Evolutionary conservation across 2,329 filamentous ascomycete species (phyloP).

Genomic region (Epicoccum nigrum): DNA sequence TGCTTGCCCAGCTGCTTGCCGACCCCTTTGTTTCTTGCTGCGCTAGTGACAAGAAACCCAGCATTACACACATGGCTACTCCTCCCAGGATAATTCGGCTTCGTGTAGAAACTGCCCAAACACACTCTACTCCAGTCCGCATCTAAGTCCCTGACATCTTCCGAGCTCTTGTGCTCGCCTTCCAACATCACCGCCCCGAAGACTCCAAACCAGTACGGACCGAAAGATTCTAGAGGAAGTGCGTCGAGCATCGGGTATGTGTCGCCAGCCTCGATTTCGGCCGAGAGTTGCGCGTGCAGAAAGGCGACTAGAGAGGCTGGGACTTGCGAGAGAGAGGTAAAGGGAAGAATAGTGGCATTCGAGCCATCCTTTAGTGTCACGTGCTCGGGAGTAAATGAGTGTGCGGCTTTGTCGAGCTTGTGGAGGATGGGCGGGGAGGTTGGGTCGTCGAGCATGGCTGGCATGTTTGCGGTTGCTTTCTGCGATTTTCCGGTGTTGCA

Average conservation of each 20-base stretch:
- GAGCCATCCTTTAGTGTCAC: slow-evolving; percentile 76
- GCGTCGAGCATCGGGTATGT: slow-evolving; percentile 84
- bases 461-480: slow-evolving; percentile 1
- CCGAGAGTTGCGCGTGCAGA: slow-evolving; percentile 78
- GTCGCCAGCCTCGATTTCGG: slow-evolving; percentile 85
- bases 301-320: slow-evolving; percentile 73
- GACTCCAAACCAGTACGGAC: slow-evolving; percentile 83
- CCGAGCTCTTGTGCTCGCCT: slow-evolving; percentile 64
- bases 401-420: slow-evolving; percentile 61
- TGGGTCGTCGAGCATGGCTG: slow-evolving; percentile 17
- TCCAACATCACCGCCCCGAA: slow-evolving; percentile 85
- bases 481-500: not conserved
- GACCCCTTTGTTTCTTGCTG: slow-evolving; percentile 49
- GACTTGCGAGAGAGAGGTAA: slow-evolving; percentile 71
- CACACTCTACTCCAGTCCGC: slow-evolving; percentile 71
- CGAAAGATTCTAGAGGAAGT: slow-evolving; percentile 73
- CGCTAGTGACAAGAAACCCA: slow-evolving; percentile 50
- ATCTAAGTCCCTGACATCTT: slow-evolving; percentile 45
- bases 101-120: slow-evolving; percentile 78
- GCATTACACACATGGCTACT: slow-evolving; percentile 81
- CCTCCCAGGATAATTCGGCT: slow-evolving; percentile 84
- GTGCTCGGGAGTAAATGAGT: slow-evolving; percentile 71
- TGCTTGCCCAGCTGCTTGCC: slow-evolving; percentile 51
- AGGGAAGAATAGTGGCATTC: slow-evolving; percentile 80
- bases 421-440: slow-evolving; percentile 69